Evolutionary conservation across 139 green algal species (phyloP).

Genomic region (Marvania coccoides): DNA sequence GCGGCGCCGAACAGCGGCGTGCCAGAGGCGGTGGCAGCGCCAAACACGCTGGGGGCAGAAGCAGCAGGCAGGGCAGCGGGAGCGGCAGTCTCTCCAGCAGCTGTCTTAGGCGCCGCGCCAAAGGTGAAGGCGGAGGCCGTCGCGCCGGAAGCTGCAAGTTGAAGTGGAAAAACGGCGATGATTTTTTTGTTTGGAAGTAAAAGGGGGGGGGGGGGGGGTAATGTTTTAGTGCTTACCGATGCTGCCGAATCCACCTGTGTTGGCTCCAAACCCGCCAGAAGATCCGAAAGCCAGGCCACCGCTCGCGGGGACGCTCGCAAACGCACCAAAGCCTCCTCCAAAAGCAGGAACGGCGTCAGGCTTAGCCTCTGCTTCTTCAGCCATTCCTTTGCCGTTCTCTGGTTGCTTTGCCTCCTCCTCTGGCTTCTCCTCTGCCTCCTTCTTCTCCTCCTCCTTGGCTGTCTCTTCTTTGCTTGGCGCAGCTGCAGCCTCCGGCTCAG

Average conservation of each 20-base stretch:
- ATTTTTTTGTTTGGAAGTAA: no score
- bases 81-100: neutral
- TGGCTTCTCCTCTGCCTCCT: constrained; percentile 1
- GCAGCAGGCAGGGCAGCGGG: neutral
- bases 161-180: neutral
- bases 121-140: constrained; percentile 19
- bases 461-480: neutral
- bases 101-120: neutral
- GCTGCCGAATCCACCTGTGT: constrained; percentile 16
- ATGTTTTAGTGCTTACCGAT: neutral
- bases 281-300: constrained; percentile 17
- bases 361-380: neutral
- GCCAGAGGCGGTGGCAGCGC: constrained; percentile 11
- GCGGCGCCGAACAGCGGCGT: constrained; percentile 21
- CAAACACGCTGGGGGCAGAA: constrained; percentile 17
- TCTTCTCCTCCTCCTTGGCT: neutral
- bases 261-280: neutral
- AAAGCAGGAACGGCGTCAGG: neutral
- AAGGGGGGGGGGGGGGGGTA: neutral
- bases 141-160: neutral
- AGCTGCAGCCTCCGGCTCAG: neutral
- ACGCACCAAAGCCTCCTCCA: constrained; percentile 9
- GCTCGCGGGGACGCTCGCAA: neutral
- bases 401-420: neutral
- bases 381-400: neutral